These are phyloP conservation scores for Talaromyces sp. DNA, from an alignment of 2,329 filamentous ascomycete species.

Conservation along the genomic window DNA sequence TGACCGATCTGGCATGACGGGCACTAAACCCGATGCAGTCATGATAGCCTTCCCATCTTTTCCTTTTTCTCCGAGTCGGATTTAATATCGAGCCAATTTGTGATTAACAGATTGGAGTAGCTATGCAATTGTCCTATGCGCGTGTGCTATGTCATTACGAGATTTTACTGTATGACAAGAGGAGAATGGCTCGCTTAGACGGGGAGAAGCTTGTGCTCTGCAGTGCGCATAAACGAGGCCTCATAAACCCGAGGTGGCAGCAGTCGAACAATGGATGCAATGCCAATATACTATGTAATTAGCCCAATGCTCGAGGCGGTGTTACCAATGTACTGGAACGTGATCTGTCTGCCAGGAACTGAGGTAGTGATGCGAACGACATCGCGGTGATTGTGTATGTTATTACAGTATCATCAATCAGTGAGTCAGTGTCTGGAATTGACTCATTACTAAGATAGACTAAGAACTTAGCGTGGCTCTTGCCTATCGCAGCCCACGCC, in stretches of 20 bases:
- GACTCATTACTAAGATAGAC: neutral
- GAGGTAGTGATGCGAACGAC: too few species aligned
- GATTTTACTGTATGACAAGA: neutral
- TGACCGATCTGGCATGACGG: neutral
- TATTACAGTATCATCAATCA: neutral
- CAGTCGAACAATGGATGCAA: neutral
- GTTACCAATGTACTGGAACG: neutral
- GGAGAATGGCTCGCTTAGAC: neutral
- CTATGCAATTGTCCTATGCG: neutral
- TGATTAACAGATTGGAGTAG: neutral
- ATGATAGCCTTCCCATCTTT: constrained; percentile 13
- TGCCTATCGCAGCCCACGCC: constrained; percentile 5
- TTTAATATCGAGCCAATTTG: neutral
- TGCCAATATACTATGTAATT: neutral
- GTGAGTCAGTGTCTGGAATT: constrained; percentile 1
- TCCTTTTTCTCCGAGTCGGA: constrained; percentile 7
- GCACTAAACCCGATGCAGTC: constrained; percentile 11
- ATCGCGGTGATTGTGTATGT: too few species aligned
- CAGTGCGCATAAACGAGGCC: constrained; percentile 1
- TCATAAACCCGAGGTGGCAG: neutral
- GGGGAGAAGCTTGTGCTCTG: constrained; percentile 1
- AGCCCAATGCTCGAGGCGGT: neutral
- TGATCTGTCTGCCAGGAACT: neutral
- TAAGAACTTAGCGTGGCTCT: neutral
- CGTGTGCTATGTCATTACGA: neutral